These are phyloP conservation scores for Phoenix roebelenii DNA, from an alignment of 176 grass and related monocot genomes.

Conservation along the genomic window DNA sequence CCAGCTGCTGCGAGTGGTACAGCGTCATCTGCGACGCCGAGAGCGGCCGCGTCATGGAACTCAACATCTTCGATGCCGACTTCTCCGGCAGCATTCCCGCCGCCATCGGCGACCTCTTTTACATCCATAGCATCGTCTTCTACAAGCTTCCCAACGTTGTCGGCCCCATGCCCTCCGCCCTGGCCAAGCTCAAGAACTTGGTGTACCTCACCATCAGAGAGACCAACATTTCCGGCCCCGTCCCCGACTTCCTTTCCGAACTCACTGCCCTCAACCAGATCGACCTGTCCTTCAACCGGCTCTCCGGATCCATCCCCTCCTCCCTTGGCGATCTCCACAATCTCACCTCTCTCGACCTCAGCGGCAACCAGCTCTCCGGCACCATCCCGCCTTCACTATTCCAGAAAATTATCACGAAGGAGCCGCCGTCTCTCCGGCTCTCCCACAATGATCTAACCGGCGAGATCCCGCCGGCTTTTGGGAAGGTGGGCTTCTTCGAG, in stretches of 20 bases:
- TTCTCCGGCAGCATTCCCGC: slow-evolving; percentile 34
- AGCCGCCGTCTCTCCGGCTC: neutral
- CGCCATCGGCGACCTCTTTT: slow-evolving; percentile 39
- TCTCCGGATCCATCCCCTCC: slow-evolving; percentile 43
- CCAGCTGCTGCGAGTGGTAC: slow-evolving; percentile 57
- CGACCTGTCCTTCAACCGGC: slow-evolving; percentile 46
- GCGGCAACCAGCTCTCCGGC: slow-evolving; percentile 61
- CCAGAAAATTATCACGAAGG: neutral
- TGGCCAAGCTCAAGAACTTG: slow-evolving; percentile 43
- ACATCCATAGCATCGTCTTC: slow-evolving; percentile 41
- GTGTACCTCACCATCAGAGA: slow-evolving; percentile 40
- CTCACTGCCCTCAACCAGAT: slow-evolving; percentile 32
- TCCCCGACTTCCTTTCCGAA: slow-evolving; percentile 27
- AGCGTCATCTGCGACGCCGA: slow-evolving; percentile 17
- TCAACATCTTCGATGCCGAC: slow-evolving; percentile 21
- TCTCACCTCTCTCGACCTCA: slow-evolving; percentile 64
- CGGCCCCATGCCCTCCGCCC: slow-evolving; percentile 43
- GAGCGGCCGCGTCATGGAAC: slow-evolving; percentile 27
- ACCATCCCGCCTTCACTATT: slow-evolving; percentile 2
- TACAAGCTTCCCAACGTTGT: slow-evolving; percentile 33
- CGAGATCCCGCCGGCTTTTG: slow-evolving; percentile 33
- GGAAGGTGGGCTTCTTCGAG: slow-evolving; percentile 23
- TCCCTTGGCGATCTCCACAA: slow-evolving; percentile 19
- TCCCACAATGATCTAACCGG: slow-evolving; percentile 20
- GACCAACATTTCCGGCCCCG: slow-evolving; percentile 51